A percentile compares a stretch with the other conserved stretches of the same genome.
These are phyloP conservation scores for Linaria vulgaris DNA, from an alignment of 257 asterid species.

Conservation along the genomic window DNA sequence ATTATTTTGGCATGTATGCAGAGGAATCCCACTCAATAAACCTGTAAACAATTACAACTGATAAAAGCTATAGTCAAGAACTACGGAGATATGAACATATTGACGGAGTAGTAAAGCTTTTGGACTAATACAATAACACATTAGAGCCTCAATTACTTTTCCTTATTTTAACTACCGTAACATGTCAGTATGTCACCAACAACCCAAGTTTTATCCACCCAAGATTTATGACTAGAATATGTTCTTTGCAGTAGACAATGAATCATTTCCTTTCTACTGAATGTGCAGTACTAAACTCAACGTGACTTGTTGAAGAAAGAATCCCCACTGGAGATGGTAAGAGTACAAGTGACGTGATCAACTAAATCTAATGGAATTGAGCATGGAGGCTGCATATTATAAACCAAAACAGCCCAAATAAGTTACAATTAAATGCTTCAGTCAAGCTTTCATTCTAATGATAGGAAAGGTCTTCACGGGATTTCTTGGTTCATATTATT, in stretches of 20 bases:
- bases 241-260: background rate
- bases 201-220: background rate
- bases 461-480: background rate
- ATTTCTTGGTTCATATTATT: background rate
- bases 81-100: background rate
- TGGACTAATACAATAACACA: no score
- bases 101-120: no score
- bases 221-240: slow-evolving; percentile 1
- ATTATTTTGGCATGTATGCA: background rate
- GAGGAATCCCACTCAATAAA: background rate
- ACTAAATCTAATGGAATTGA: background rate
- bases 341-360: background rate
- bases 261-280: background rate
- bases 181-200: background rate
- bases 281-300: background rate
- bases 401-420: background rate
- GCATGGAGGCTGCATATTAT: background rate
- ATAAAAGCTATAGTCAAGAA: background rate
- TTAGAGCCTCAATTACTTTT: no score
- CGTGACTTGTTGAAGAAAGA: background rate
- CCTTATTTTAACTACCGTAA: background rate
- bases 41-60: background rate
- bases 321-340: background rate
- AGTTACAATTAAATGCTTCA: background rate
- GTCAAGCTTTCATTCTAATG: background rate